Evolutionary conservation across 176 grass and related monocot genomes (phyloP), one percentile per base, ranked within the genome.

Genomic region (Calamus simplicifolius): DNA sequence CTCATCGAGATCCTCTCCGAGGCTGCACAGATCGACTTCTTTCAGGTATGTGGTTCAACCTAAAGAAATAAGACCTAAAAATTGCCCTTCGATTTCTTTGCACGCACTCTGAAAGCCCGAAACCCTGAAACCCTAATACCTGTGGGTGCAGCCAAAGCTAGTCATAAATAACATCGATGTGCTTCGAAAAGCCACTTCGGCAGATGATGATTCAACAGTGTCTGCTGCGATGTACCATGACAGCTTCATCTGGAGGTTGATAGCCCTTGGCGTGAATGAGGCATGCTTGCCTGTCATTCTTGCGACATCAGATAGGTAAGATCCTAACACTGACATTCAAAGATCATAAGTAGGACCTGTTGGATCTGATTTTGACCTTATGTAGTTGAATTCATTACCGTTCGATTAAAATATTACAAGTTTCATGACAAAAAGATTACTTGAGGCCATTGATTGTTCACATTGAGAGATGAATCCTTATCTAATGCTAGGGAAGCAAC

Each of bases 121-220:
- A 23, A 23, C 21, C 21, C 21, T 23, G 12, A 43, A 43, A 13
- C 6, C 35, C 35, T 43, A 13, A 43, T 2, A 1, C 35, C 8
- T 43, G 8, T 43, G 10, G 35, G 26, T 67, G 52, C 81, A 97
- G 93, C 93, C 93, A 18, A 97, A 97, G 65, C 69, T 97, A 70
- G 74, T 97, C 75, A 74, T 91, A 67, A 97, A 83, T 79, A 97
- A 97, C 69, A 80, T 97, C 26, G 87, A 97, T 56, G 69, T 73
- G 43, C 76, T 97, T 51, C 74, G 84, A 50, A 97, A 85, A 69
- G 87, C 78, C 10, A 18, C 18, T 5, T 85, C 75, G 0, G 16
- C 69, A 57, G 87, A 43, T 12, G 35, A 96, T 66, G 83, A 85
- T 4, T 87, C 69, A 1, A 85, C 83, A 61, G 79, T 97, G 49